Evolutionary conservation across 768 basidiomycete genomes (phyloP), one percentile per base, ranked within the genome.

Genomic region (Trametes gibbosa): DNA sequence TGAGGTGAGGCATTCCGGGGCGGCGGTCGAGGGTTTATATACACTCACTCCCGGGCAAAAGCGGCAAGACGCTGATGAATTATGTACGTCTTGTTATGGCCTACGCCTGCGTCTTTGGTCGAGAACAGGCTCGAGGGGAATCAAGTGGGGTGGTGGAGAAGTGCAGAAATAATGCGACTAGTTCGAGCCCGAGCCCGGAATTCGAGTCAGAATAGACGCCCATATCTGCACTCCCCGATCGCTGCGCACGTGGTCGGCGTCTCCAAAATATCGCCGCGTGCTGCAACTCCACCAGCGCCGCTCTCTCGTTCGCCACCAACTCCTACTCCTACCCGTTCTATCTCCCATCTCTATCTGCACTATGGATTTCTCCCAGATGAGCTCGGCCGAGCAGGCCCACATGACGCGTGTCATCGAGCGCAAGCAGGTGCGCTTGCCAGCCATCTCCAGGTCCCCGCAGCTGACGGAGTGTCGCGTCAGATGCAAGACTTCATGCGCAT

Each of bases 401-500:
- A 93, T 99, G 87, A 90, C 84, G 59, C 89, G 86, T 70, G 75
- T 95, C 69, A 94, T 99, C 54, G 96, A 98, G 78, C 95, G 92
- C 79, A 94, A 92, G 80, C 96, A 98, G 87, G 95, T 89, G 59
- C 56, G 79, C 60, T 23, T 32, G 12, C 23, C 24, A 16, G 5
- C 14, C 14, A 7, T 9, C n/a, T 10, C 23, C 29, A 46, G 6
- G 9, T 16, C 17, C 16, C 16, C 24, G 3, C 2, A 40, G 40
- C 46, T 53, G 54, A 37, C 19, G 17, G 40, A 25, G 27, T 42
- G 40, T 17, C 21, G 55, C 41, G 58, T 23, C 70, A 98, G 95
- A 96, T 99, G 95, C 92, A 96, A 81, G 96, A 98, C 79, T 98
- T 99, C 69, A 80, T 99, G 80, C 83, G 82, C 69, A 87, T 98